These are phyloP conservation scores for Orbilia javanica DNA, from an alignment of 2,329 filamentous ascomycete species.

Conservation along the genomic window DNA sequence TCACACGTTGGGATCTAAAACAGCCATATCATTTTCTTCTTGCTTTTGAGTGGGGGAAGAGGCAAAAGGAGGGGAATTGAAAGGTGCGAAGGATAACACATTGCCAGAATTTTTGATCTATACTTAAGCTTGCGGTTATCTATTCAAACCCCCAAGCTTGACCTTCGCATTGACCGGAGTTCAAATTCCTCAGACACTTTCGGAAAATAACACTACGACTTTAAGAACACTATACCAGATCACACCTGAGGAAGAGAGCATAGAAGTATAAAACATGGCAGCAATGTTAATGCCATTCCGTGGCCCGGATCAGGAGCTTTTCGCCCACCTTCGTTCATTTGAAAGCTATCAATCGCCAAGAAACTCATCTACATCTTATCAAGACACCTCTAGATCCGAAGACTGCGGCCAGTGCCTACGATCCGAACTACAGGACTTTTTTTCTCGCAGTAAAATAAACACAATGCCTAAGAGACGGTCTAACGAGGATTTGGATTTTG, in stretches of 20 bases:
- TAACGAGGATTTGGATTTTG: background rate
- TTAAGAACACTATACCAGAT: background rate
- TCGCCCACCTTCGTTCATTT: conserved; percentile 11
- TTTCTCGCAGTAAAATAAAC: background rate
- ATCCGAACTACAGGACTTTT: background rate
- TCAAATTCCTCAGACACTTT: background rate
- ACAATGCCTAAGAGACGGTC: background rate
- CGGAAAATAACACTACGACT: background rate
- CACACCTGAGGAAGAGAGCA: background rate
- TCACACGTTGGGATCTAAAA: background rate
- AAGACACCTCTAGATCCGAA: conserved; percentile 8
- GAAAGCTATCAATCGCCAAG: conserved; percentile 16
- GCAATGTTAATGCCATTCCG: background rate
- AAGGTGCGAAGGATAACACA: background rate
- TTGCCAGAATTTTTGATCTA: background rate
- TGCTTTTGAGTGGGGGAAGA: background rate
- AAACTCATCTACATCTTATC: background rate
- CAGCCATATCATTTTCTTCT: background rate
- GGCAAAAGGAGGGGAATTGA: background rate
- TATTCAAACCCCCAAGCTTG: background rate
- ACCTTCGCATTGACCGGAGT: background rate
- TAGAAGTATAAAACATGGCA: background rate
- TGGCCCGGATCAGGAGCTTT: conserved; percentile 5
- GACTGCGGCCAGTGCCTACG: background rate
- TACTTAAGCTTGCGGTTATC: background rate